Percentiles rank a stretch among this genome's conserved stretches.
Conservation (phyloP, 768 basidiomycete species). For the Psilocybe cubensis region DNA sequence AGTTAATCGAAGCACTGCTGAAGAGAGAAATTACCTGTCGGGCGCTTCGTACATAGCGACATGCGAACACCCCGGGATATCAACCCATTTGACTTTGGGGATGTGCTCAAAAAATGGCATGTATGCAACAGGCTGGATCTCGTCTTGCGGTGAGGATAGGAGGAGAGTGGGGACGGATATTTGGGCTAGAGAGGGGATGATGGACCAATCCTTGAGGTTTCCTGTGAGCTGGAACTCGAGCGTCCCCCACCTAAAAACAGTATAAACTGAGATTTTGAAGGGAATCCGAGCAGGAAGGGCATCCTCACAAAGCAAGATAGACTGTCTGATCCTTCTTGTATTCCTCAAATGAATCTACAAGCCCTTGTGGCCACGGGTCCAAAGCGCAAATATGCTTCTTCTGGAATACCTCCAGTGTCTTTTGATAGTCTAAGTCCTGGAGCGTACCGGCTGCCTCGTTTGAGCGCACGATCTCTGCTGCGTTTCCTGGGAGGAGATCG, state of each 20-base stretch:
- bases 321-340: constrained; percentile 34
- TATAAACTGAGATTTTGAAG: not conserved
- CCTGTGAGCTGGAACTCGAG: not conserved
- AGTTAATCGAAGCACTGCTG: no score
- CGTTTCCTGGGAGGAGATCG: not conserved
- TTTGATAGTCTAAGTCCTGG: constrained; percentile 31
- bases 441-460: constrained; percentile 1
- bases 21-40: no score
- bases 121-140: constrained; percentile 4
- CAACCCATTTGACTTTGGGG: constrained; percentile 3
- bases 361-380: constrained; percentile 35
- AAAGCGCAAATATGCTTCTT: constrained; percentile 35
- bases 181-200: constrained; percentile 1
- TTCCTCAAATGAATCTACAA: constrained; percentile 27
- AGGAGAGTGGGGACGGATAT: constrained; percentile 2
- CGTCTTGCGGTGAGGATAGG: constrained; percentile 2
- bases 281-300: constrained; percentile 5
- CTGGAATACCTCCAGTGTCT: constrained; percentile 30
- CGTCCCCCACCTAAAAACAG: not conserved
- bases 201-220: constrained; percentile 2
- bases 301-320: constrained; percentile 31
- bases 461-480: not conserved
- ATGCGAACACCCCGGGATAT: not conserved
- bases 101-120: constrained; percentile 4
- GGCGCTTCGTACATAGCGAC: constrained; percentile 1